Percentiles rank a stretch among this genome's conserved stretches.
These are phyloP conservation scores for Populus hybrid DNA, from an alignment of 441 rosid genomes.

Conservation along the genomic window DNA sequence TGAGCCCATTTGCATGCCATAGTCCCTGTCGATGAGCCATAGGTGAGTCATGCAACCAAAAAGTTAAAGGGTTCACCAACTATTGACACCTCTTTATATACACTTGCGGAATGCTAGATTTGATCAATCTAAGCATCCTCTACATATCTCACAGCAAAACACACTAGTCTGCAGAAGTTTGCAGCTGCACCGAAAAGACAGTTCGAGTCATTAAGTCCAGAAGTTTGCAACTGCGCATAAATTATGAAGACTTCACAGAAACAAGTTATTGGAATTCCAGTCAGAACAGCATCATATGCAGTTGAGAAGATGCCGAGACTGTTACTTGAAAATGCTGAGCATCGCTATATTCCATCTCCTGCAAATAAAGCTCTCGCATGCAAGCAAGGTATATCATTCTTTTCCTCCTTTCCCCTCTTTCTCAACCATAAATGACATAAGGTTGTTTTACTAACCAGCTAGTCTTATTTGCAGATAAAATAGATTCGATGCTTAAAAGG, in stretches of 20 bases:
- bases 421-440: not conserved
- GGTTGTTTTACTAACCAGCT: not conserved
- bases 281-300: constrained; percentile 14
- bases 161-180: not conserved
- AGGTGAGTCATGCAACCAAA: constrained; percentile 38
- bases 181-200: not conserved
- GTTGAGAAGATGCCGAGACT: constrained; percentile 28
- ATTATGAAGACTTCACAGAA: constrained; percentile 32
- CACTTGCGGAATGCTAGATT: constrained; percentile 6
- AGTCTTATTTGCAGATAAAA: constrained; percentile 24
- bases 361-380: constrained; percentile 30
- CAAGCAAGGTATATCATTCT: constrained; percentile 20
- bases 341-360: constrained; percentile 27
- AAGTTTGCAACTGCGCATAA: not conserved
- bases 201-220: not conserved
- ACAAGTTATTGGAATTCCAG: constrained; percentile 34
- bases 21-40: constrained; percentile 31
- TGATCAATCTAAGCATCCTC: constrained; percentile 20
- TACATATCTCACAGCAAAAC: not conserved
- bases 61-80: constrained; percentile 12
- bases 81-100: constrained; percentile 29
- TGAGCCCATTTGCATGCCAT: constrained; percentile 16
- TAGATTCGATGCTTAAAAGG: constrained; percentile 33
- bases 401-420: not conserved
- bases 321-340: constrained; percentile 21